These are phyloP conservation scores for Botrytis medusae DNA, from an alignment of 2,329 filamentous ascomycete genomes.

Conservation along the genomic window DNA sequence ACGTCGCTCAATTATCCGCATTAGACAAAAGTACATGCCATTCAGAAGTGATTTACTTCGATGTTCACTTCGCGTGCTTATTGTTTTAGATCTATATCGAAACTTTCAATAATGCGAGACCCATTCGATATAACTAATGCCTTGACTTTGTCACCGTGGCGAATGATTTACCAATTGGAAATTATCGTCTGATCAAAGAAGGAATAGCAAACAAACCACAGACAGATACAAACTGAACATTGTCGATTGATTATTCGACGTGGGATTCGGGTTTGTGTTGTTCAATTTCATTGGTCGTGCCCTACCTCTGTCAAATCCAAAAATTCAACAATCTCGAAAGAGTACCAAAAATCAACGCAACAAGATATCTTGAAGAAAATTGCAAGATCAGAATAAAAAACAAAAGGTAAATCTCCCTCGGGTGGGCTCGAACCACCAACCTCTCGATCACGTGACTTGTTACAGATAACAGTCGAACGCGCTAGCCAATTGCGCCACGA, in stretches of 20 bases:
- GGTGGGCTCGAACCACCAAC: conserved; percentile 12
- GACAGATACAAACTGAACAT: background rate
- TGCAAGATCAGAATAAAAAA: background rate
- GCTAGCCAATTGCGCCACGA: conserved; percentile 21
- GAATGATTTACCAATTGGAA: background rate
- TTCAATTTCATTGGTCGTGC: background rate
- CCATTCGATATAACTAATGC: background rate
- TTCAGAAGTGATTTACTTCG: background rate
- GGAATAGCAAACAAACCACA: background rate
- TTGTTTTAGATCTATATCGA: background rate
- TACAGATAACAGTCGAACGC: conserved; percentile 13
- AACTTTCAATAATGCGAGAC: background rate
- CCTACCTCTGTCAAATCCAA: background rate
- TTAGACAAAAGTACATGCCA: background rate
- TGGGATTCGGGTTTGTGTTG: too few relatives aligned
- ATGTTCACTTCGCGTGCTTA: background rate
- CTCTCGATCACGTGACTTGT: background rate
- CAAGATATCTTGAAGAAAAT: background rate
- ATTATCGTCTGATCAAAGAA: background rate
- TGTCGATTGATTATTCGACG: background rate
- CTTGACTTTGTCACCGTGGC: background rate
- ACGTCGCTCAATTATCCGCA: background rate
- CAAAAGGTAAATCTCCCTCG: background rate
- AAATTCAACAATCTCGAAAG: background rate
- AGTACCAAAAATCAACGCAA: background rate